Percentiles rank a stretch among this genome's conserved stretches.
phyloP scores from a whole-genome alignment of 1,139 yeast species.

The Saccharomyces hybrid region DNA sequence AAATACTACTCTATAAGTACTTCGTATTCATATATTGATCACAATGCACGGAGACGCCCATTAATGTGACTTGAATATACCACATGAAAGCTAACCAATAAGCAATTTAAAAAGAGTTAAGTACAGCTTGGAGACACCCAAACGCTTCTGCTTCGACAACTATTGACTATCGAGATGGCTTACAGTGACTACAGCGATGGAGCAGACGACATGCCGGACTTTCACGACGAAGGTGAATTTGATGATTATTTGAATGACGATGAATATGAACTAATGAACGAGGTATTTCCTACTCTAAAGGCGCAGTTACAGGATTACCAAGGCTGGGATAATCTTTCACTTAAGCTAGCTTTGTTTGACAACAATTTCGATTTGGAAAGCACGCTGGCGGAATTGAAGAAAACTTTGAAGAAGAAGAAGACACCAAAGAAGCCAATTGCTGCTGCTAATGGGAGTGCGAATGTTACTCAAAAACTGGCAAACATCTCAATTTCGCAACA shows the following conservation, averaged over 20 bases:
- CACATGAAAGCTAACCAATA: not conserved
- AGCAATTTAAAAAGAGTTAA: not conserved
- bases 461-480: constrained; percentile 20
- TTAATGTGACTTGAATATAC: constrained; percentile 1
- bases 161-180: constrained; percentile 15
- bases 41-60: constrained; percentile 4
- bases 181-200: constrained; percentile 17
- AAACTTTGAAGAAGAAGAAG: constrained; percentile 26
- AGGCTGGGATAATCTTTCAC: constrained; percentile 28
- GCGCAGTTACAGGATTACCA: constrained; percentile 22
- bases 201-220: constrained; percentile 23
- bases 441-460: constrained; percentile 30
- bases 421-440: constrained; percentile 1
- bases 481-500: constrained; percentile 7
- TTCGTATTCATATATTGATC: not conserved
- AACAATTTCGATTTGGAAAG: constrained; percentile 22
- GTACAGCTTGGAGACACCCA: not conserved
- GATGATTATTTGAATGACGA: constrained; percentile 33
- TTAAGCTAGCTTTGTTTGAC: constrained; percentile 28
- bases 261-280: constrained; percentile 29
- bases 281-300: constrained; percentile 23
- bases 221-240: constrained; percentile 31
- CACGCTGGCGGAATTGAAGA: constrained; percentile 22
- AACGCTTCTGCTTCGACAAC: not conserved
- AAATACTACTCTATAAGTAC: constrained; percentile 5